Evolutionary conservation across 345 rosid species (phyloP).

Genomic region (Lenwebbia sp.): DNA sequence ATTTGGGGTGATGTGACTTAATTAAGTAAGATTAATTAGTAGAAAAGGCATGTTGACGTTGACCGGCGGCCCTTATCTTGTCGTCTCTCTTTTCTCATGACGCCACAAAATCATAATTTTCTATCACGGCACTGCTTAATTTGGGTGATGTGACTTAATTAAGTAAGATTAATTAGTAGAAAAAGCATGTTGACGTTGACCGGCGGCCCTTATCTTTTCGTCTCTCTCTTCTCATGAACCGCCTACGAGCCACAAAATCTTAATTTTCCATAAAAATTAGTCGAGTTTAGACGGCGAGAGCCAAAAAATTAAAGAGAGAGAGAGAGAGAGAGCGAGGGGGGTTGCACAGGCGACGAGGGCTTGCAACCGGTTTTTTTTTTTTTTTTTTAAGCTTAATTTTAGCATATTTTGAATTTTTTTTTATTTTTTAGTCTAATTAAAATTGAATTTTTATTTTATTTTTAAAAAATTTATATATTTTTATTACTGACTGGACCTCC

Average conservation of each 20-base stretch:
- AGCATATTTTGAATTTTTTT: too few relatives aligned
- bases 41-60: neutral
- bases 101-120: neutral
- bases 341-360: too few relatives aligned
- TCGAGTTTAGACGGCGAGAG: neutral
- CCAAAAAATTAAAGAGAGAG: too few relatives aligned
- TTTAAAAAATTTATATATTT: too few relatives aligned
- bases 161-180: neutral
- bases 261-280: neutral
- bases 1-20: neutral
- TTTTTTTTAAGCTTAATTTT: too few relatives aligned
- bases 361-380: too few relatives aligned
- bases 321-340: too few relatives aligned
- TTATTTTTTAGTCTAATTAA: too few relatives aligned
- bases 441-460: too few relatives aligned
- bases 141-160: neutral
- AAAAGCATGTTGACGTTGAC: neutral
- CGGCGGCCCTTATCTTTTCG: neutral
- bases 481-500: too few relatives aligned
- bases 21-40: neutral
- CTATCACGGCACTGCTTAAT: neutral
- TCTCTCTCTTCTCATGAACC: neutral
- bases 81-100: neutral
- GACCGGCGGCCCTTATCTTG: neutral
- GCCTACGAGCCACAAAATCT: neutral